Evolutionary conservation across 495 filamentous ascomycete species (phyloP).

Genomic region (Neurospora terricola): DNA sequence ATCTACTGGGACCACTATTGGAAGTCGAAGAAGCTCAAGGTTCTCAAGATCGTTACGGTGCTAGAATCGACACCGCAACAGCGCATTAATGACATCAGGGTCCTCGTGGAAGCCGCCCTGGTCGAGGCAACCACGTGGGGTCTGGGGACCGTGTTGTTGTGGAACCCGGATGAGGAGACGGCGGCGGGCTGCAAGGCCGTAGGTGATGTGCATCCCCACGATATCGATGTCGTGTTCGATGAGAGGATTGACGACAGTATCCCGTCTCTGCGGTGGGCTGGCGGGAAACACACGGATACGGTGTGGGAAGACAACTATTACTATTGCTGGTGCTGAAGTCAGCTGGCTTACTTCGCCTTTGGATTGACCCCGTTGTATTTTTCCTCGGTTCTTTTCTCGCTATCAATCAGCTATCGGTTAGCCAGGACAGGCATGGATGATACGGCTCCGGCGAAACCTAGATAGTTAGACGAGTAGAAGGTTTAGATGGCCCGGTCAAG

Average conservation of each 20-base stretch:
- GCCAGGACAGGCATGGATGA: not conserved
- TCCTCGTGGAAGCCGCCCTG: constrained; percentile 31
- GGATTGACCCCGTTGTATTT: not conserved
- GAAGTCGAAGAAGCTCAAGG: constrained; percentile 56
- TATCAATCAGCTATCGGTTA: not conserved
- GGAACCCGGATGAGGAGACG: constrained; percentile 32
- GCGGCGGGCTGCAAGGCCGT: constrained; percentile 21
- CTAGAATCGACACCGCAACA: constrained; percentile 14
- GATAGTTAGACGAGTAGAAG: not conserved
- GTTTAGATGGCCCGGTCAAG: not conserved
- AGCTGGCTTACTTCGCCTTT: not conserved
- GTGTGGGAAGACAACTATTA: constrained; percentile 83
- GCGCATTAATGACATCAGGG: constrained; percentile 46
- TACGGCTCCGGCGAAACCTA: not conserved
- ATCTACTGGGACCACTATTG: constrained; percentile 46
- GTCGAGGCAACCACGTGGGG: constrained; percentile 32
- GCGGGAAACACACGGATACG: constrained; percentile 34
- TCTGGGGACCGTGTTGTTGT: constrained; percentile 29
- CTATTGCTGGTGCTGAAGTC: constrained; percentile 69
- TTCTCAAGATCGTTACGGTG: constrained; percentile 65
- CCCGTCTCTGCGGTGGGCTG: constrained; percentile 39
- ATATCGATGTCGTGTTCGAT: constrained; percentile 27
- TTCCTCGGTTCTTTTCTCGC: not conserved
- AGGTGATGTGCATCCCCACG: constrained; percentile 29
- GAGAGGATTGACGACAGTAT: constrained; percentile 34